Conservation (phyloP, 768 basidiomycete genomes). For the Boletus huronensis region DNA sequence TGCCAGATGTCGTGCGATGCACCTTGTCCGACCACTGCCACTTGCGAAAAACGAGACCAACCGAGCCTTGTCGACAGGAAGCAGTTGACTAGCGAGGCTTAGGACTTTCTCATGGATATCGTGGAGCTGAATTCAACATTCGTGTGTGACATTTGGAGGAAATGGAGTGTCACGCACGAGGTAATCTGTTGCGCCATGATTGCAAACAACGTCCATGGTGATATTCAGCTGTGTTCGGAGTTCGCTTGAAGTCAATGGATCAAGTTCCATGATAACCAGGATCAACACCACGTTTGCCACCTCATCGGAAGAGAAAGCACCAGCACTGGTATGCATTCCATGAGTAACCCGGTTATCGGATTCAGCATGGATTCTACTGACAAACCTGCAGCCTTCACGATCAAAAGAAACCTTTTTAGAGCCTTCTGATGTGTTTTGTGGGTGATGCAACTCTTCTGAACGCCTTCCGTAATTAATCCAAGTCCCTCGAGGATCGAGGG, state of each 20-base stretch:
- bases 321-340: conserved; percentile 26
- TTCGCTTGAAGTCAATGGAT: conserved; percentile 43
- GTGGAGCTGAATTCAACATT: conserved; percentile 39
- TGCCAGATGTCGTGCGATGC: conserved; percentile 59
- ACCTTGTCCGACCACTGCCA: conserved; percentile 47
- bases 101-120: conserved; percentile 45
- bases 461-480: conserved; percentile 26
- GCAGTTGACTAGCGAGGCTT: conserved; percentile 36
- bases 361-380: conserved; percentile 29
- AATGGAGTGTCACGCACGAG: conserved; percentile 17
- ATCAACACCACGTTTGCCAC: conserved; percentile 46
- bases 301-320: conserved; percentile 38
- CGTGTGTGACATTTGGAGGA: background rate
- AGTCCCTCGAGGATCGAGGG: conserved; percentile 32
- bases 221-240: conserved; percentile 45
- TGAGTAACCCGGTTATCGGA: background rate
- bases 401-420: conserved; percentile 40
- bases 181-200: conserved; percentile 32
- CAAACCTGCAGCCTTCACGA: conserved; percentile 45
- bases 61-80: conserved; percentile 48
- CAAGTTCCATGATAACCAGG: conserved; percentile 55
- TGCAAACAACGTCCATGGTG: conserved; percentile 47
- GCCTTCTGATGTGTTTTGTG: conserved; percentile 28
- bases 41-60: conserved; percentile 49
- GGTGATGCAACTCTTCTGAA: conserved; percentile 13